Percentiles rank a stretch among this genome's conserved stretches.
Conservation (phyloP, 768 basidiomycete genomes). For the Calvatia gigantea region DNA sequence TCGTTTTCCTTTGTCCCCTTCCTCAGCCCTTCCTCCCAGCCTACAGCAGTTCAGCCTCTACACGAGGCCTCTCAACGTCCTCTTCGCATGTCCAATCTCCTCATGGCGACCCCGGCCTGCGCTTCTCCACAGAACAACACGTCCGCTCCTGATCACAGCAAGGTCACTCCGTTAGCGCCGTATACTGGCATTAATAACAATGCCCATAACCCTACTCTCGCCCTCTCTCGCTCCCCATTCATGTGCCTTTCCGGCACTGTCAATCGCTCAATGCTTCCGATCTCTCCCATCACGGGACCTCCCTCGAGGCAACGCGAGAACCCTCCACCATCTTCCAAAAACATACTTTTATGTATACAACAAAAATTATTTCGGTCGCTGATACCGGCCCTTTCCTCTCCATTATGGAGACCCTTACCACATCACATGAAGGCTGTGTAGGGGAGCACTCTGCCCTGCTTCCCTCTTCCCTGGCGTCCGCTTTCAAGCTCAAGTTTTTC, state of each 20-base stretch:
- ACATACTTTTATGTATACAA: too few species aligned
- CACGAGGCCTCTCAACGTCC: too few species aligned
- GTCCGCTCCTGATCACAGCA: background rate
- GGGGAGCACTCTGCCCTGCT: background rate
- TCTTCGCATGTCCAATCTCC: too few species aligned
- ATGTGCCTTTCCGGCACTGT: constrained; percentile 1
- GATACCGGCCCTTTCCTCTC: background rate
- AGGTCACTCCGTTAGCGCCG: background rate
- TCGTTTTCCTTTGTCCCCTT: too few species aligned
- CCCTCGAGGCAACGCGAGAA: background rate
- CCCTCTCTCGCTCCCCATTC: background rate
- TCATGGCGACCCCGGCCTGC: too few species aligned
- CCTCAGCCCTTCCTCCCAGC: too few species aligned
- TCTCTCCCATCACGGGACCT: background rate
- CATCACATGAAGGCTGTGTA: background rate
- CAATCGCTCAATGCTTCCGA: background rate
- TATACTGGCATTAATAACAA: background rate
- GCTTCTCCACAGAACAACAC: background rate
- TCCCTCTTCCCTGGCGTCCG: background rate
- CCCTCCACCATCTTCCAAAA: background rate
- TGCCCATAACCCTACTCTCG: constrained; percentile 1
- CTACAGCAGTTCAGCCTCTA: too few species aligned
- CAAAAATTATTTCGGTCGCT: background rate
- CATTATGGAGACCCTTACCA: background rate
- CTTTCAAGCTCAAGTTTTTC: too few species aligned